Base-by-base conservation (phyloP, 2,329 filamentous ascomycete species). In the Zymoseptoria passerinii region DNA sequence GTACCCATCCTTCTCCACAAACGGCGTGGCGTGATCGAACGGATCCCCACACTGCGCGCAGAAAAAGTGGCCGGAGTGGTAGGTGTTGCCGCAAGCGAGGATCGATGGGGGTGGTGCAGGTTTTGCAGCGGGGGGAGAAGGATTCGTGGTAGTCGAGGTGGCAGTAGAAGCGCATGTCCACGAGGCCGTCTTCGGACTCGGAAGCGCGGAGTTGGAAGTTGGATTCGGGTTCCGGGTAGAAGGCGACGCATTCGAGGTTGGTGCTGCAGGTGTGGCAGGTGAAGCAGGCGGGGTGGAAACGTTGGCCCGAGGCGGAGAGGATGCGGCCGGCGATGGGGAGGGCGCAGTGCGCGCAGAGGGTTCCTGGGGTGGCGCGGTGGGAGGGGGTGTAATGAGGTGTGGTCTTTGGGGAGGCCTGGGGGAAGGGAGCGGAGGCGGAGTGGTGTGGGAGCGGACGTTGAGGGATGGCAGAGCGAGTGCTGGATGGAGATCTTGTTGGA, bases 81-180 rank as follows among this genome's bases (percentile, higher is more conserved):
- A 99, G 75, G 96, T 91, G n/a, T 87, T 84, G 1, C 94, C 94
- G 58, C 95, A 90, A 1, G 94, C 94, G 13, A 96, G 87, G 29
- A 96, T 86, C 86, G 68, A 99, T 99, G 3, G 94, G 92, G 7
- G 94, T 99, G 73, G 88, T 91, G 82, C 94, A 99, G 73, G 89
- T 91, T 76, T 94, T 94, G 81, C 94, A 99, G 49, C 90, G 85
- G 4, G 94, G 94, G 29, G 89, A 91, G 74, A 90, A 99, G 56
- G 88, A 79, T 75, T 99, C 94, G 74, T 99, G 94, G 83, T 92
- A 99, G 77, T 99, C 94, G n/a, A 99, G 82, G 72, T 97, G 92
- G 75, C 94, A 99, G 77, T 89, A 99, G 81, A 97, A 97, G 9
- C 92, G 85, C 51, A 90, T 76, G 70, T 92, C 88, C 49, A 87